Conservation (phyloP, 2,329 filamentous ascomycete species). For the Trichoderma cornu-damae region DNA sequence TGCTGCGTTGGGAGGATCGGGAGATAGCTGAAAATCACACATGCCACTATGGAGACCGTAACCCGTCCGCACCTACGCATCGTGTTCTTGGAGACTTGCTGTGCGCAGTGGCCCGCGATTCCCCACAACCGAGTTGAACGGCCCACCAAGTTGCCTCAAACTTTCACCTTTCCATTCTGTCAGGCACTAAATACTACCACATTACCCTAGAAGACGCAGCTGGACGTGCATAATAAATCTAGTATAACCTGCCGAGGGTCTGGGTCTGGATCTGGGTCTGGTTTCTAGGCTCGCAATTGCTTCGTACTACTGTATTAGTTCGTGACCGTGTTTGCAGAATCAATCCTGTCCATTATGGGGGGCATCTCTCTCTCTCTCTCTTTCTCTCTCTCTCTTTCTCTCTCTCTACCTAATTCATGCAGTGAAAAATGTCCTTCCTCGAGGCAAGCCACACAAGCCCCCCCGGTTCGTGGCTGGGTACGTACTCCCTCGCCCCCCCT, state of each 20-base stretch:
- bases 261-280: too few species aligned
- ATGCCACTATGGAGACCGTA: not conserved
- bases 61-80: not conserved
- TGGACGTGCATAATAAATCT: too few species aligned
- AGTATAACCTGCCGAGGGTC: too few species aligned
- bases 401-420: not conserved
- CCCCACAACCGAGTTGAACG: constrained; percentile 9
- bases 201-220: not conserved
- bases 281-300: not conserved
- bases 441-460: not conserved
- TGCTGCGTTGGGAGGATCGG: not conserved
- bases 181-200: not conserved
- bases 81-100: constrained; percentile 5
- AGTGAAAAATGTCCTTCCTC: not conserved
- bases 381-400: not conserved
- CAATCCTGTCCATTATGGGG: too few species aligned
- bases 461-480: constrained; percentile 1
- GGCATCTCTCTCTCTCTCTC: too few species aligned
- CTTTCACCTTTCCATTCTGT: constrained; percentile 3
- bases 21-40: constrained; percentile 6
- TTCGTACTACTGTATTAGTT: too few species aligned
- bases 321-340: too few species aligned
- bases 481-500: constrained; percentile 6
- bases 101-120: constrained; percentile 6
- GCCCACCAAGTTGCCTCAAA: constrained; percentile 2